Evolutionary conservation across 305 asterid species (phyloP), one percentile per base, ranked within the genome.

Genomic region (Solanum hybrid): DNA sequence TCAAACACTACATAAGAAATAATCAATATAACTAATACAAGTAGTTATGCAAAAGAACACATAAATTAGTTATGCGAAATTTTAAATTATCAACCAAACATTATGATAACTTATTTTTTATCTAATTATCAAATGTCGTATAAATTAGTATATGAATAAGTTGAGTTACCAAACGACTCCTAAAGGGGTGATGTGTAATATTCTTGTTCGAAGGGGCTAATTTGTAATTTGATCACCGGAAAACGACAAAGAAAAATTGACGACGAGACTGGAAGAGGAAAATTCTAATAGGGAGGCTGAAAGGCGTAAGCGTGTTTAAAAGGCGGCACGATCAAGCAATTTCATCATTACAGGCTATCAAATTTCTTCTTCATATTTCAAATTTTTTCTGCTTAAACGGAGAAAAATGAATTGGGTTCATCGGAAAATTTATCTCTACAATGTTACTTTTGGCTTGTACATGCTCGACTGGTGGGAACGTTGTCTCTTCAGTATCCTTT

Each of bases 391-490:
- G 60, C 27, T 34, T 32, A 17, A 9, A 77, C 29, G 85, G 32
- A 26, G 17, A 10, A 24, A 13, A 29, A 96, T 96, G 98, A 95
- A 96, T 88, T 95, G 96, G 96, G 79, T 97, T 90, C 98, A 95
- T 88, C 96, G 97, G 87, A 97, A 97, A 92, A 94, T 95, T 77
- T 94, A 94, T 89, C 98, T 95, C 2, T 97, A 97, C 95, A 96
- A 97, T 75, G 98, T 96, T 27, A 96, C 99, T 31, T 96, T 96
- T 42, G 99, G 99, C 38, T 97, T 97, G 77, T 97, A 94, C 89
- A 96, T 96, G 99, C 89, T 97, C 88, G 98, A 97, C 89, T 96
- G 98, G 98, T 97, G 99, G 98, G 99, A 97, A 92, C 97, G 97
- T 8, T 96, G 90, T 56, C 98, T 97, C 87, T 94, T 96, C 95